These are phyloP conservation scores for Ustilago trichophora DNA, from an alignment of 1,284 basidiomycete genomes.

Conservation along the genomic window DNA sequence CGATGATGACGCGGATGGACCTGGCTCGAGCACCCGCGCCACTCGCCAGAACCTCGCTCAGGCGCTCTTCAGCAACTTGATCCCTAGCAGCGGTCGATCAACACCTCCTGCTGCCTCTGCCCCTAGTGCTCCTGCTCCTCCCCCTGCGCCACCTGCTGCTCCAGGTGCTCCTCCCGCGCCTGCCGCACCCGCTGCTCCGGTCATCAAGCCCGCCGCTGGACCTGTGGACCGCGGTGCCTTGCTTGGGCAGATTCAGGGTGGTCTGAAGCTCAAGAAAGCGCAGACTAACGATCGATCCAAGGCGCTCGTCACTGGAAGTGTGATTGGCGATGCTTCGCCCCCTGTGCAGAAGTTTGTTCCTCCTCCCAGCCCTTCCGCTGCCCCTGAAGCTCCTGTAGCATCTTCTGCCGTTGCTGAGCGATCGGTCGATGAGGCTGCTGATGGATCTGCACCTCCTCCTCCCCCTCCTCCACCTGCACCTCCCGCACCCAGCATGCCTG, in stretches of 20 bases:
- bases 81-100: constrained; percentile 51
- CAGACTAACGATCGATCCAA: constrained; percentile 85
- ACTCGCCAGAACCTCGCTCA: constrained; percentile 64
- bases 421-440: constrained; percentile 4
- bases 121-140: constrained; percentile 36
- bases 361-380: constrained; percentile 51
- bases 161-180: constrained; percentile 65
- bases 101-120: constrained; percentile 50
- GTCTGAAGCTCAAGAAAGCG: constrained; percentile 78
- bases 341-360: constrained; percentile 70
- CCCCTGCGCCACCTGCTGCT: constrained; percentile 44
- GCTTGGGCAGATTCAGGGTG: constrained; percentile 83
- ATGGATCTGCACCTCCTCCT: constrained; percentile 19
- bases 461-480: constrained; percentile 67
- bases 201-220: constrained; percentile 59
- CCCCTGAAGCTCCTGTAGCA: constrained; percentile 21
- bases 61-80: constrained; percentile 62
- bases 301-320: constrained; percentile 76
- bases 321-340: constrained; percentile 78
- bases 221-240: constrained; percentile 76
- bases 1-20: constrained; percentile 62
- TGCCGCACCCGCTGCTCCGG: constrained; percentile 37
- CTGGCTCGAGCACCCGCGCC: constrained; percentile 58
- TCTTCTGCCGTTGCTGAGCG: constrained; percentile 49
- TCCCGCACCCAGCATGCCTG: constrained; percentile 49